These are phyloP conservation scores for Aciculoconidium aculeatum DNA, from an alignment of 805 yeast species.

Conservation along the genomic window DNA sequence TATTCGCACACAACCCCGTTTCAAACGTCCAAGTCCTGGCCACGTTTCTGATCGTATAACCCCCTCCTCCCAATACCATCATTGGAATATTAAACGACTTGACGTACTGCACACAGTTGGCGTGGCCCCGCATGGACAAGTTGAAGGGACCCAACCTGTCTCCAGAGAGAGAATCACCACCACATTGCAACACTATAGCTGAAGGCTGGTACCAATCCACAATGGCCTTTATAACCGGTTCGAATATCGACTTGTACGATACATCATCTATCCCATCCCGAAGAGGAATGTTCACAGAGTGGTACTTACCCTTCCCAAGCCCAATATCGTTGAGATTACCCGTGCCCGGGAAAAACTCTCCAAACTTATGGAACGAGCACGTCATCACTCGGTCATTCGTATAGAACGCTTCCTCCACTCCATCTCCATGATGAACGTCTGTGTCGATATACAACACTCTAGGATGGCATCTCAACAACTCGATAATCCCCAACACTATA, in stretches of 20 bases:
- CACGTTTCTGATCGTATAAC: constrained; percentile 23
- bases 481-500: constrained; percentile 22
- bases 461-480: constrained; percentile 21
- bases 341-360: constrained; percentile 25
- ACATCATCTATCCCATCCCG: constrained; percentile 25
- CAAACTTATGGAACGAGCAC: constrained; percentile 22
- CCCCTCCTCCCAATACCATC: constrained; percentile 26
- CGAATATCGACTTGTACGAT: constrained; percentile 22
- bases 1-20: constrained; percentile 20
- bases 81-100: constrained; percentile 19
- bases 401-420: constrained; percentile 24
- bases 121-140: constrained; percentile 23
- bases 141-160: constrained; percentile 25
- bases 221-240: constrained; percentile 20
- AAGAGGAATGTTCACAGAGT: constrained; percentile 22
- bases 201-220: constrained; percentile 26
- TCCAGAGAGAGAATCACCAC: constrained; percentile 23
- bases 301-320: constrained; percentile 22
- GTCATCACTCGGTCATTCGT: constrained; percentile 25
- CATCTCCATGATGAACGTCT: constrained; percentile 26
- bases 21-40: constrained; percentile 25
- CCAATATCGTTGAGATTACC: constrained; percentile 25
- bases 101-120: constrained; percentile 22
- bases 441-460: constrained; percentile 22
- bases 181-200: constrained; percentile 23